These are phyloP conservation scores for Puccinellia tenuiflora DNA, from an alignment of 176 grass and related monocot species.

Conservation along the genomic window DNA sequence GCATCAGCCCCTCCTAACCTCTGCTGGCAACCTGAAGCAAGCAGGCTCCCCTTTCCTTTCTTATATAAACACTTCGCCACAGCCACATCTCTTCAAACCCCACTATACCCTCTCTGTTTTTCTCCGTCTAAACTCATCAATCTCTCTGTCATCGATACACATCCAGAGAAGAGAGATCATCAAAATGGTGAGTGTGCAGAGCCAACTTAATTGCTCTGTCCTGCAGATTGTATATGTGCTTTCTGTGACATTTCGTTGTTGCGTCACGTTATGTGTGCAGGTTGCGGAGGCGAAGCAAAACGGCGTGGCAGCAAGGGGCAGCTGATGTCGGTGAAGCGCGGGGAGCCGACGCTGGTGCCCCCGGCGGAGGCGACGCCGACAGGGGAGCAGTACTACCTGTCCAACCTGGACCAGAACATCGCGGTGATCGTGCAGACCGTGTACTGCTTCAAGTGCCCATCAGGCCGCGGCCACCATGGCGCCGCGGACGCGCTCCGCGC, in stretches of 20 bases:
- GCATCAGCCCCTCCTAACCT: not conserved
- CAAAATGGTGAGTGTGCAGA: slow-evolving; percentile 29
- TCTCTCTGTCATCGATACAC: not conserved
- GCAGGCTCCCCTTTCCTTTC: not conserved
- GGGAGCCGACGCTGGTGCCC: slow-evolving; percentile 41
- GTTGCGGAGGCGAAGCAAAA: slow-evolving; percentile 50
- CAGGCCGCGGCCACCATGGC: not conserved
- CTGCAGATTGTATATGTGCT: not conserved
- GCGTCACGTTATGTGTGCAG: not conserved
- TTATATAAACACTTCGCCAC: slow-evolving; percentile 1
- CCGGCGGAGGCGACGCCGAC: slow-evolving; percentile 58
- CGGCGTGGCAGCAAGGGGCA: not conserved
- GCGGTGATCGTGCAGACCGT: slow-evolving; percentile 78
- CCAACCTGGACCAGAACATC: slow-evolving; percentile 98
- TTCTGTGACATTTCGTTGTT: not conserved
- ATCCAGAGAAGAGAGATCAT: not conserved
- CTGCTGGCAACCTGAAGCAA: not conserved
- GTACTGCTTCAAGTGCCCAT: slow-evolving; percentile 62
- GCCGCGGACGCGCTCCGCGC: slow-evolving; percentile 41
- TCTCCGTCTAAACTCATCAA: not conserved
- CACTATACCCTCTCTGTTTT: not conserved
- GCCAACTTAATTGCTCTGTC: not conserved
- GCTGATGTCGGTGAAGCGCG: slow-evolving; percentile 45
- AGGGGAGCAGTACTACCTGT: slow-evolving; percentile 81
- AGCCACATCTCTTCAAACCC: not conserved